Evolutionary conservation across 192 early-diverging fungal genomes (phyloP), one percentile per base, ranked within the genome.

Genomic region (Chytriomyces sp.): DNA sequence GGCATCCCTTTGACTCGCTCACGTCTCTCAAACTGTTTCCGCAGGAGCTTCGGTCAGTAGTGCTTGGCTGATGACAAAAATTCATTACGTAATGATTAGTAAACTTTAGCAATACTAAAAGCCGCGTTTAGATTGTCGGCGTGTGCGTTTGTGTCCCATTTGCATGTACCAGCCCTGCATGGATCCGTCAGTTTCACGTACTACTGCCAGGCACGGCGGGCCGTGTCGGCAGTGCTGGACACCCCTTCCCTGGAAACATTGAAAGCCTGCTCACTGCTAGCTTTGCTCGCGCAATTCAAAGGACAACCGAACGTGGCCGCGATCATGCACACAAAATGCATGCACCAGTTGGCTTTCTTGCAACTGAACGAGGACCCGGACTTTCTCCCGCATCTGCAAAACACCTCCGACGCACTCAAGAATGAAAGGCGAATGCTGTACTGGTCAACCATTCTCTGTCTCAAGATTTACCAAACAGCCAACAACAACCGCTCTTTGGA

Each of bases 231-330:
- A 18, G 13, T 18, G 53, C 11, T 20, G 1, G 68, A 69, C 24
- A 35, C 46, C 6, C 68, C 68, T 0, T 53, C 46, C 9, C 7
- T 50, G 24, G 53, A 69, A 69, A 28, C 45, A 47, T 13, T 50
- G 8, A 46, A 69, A 69, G 47, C 68, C 8, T 69, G 10, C 7
- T 49, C 13, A 53, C 11, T 69, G 23, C 20, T 48, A n/a, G 68
- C 26, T 2, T n/a, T 69, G 6, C 53, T 47, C 5, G 18, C 68
- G 18, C 46, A 44, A 18, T 23, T 48, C 24, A 69, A 53, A n/a
- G 46, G 68, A 7, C n/a, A 69, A 26, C 18, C 45, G 20, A 13
- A 46, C 26, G 18, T 50, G 18, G 35, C 48, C 13, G n/a, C 11
- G 2, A 10, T 11, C 23, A 13, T 69, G 7, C 35, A 44, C 26